phyloP scores from a whole-genome alignment of 2,329 filamentous ascomycete genomes.

The Ceratocystis eucalypticola region DNA sequence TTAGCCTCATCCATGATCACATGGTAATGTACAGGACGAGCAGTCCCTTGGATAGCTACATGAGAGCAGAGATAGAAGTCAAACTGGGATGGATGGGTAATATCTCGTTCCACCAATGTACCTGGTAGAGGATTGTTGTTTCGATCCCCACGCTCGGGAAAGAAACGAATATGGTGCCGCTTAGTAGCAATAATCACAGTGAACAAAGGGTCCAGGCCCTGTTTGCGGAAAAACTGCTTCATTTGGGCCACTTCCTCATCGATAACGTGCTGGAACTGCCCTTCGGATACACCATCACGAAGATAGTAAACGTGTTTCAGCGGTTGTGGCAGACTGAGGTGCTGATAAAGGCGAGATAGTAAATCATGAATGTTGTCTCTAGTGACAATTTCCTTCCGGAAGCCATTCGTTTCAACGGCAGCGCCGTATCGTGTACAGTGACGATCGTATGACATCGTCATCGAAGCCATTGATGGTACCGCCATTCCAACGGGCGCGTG shows the following conservation, averaged over 20 bases:
- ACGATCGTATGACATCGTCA: constrained; percentile 68
- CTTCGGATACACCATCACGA: constrained; percentile 82
- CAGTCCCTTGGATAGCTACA: constrained; percentile 79
- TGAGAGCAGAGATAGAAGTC: constrained; percentile 62
- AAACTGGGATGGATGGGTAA: constrained; percentile 82
- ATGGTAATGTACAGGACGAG: constrained; percentile 83
- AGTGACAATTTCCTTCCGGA: constrained; percentile 65
- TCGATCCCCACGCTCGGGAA: constrained; percentile 56
- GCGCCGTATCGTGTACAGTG: constrained; percentile 65
- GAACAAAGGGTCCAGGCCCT: constrained; percentile 45
- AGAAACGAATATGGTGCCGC: constrained; percentile 87
- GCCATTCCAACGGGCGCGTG: constrained; percentile 58
- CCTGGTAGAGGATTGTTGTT: constrained; percentile 78
- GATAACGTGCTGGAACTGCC: constrained; percentile 69
- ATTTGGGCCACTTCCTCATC: constrained; percentile 64
- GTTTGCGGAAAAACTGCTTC: constrained; percentile 41
- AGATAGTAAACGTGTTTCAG: constrained; percentile 58
- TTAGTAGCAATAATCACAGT: constrained; percentile 84
- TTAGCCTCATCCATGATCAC: constrained; percentile 71
- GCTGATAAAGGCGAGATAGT: constrained; percentile 49
- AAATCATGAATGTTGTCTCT: constrained; percentile 51
- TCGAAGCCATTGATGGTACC: constrained; percentile 66
- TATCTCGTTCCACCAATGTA: constrained; percentile 72
- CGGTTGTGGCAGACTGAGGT: constrained; percentile 25
- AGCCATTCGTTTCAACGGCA: constrained; percentile 69